These are phyloP conservation scores for Allantophomopsis cytisporea DNA, from an alignment of 2,329 filamentous ascomycete genomes.

Conservation along the genomic window DNA sequence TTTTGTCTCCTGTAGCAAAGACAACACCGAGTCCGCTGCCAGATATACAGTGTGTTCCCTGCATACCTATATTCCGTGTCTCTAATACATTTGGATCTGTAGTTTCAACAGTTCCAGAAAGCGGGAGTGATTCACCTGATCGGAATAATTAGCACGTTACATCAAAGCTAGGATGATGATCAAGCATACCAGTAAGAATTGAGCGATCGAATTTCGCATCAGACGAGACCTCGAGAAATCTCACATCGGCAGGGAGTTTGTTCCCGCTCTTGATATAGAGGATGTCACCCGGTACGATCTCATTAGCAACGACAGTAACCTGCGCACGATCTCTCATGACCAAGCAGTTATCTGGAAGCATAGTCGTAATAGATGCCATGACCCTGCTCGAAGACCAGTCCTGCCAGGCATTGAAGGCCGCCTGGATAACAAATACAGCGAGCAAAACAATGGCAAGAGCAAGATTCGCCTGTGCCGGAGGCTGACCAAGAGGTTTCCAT, in stretches of 20 bases:
- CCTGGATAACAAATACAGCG: constrained; percentile 56
- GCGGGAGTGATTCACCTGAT: constrained; percentile 41
- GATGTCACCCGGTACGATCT: constrained; percentile 62
- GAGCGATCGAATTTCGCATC: constrained; percentile 63
- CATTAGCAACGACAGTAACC: constrained; percentile 32
- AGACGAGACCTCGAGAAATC: constrained; percentile 53
- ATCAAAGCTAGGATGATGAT: not conserved
- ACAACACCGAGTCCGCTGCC: constrained; percentile 55
- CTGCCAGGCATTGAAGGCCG: constrained; percentile 55
- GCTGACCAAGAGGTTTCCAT: constrained; percentile 62
- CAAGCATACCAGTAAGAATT: constrained; percentile 46
- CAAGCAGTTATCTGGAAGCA: constrained; percentile 63
- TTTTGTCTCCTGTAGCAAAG: constrained; percentile 57
- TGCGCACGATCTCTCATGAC: constrained; percentile 45
- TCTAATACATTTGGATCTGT: constrained; percentile 66
- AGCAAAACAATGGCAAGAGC: constrained; percentile 62
- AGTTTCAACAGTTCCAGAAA: constrained; percentile 48
- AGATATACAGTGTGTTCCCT: constrained; percentile 67
- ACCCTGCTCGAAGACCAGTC: constrained; percentile 67
- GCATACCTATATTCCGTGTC: constrained; percentile 61
- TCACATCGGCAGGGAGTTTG: constrained; percentile 61
- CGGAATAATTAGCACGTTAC: too few species aligned
- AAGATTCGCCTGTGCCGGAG: constrained; percentile 56
- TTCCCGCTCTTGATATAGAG: constrained; percentile 56
- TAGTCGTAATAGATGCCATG: constrained; percentile 67